A percentile compares a stretch with the other conserved stretches of the same genome.
Evolutionary conservation across 2,329 filamentous ascomycete genomes (phyloP).

Genomic region (Scedosporium apiospermum): DNA sequence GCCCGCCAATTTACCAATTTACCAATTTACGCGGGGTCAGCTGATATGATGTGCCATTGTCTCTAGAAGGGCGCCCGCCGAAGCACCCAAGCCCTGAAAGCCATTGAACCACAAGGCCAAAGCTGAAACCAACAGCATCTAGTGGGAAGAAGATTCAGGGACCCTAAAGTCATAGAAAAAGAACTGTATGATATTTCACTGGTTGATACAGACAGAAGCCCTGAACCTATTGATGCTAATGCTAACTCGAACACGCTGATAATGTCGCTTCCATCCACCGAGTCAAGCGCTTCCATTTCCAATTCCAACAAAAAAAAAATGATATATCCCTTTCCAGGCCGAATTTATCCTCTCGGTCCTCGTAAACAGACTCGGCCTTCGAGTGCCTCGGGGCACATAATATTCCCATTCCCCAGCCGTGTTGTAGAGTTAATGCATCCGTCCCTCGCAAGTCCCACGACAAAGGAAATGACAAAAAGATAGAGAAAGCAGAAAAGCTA

Average conservation of each 20-base stretch:
- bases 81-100: no score
- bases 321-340: neutral
- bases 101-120: no score
- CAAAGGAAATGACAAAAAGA: neutral
- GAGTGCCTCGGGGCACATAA: neutral
- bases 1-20: neutral
- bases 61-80: neutral
- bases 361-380: neutral
- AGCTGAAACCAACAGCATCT: no score
- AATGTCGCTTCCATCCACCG: neutral
- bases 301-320: neutral
- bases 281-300: neutral
- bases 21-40: neutral
- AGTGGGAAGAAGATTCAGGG: no score
- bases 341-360: neutral
- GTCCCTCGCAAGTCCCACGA: neutral
- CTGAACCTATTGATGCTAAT: no score
- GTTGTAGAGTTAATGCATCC: neutral
- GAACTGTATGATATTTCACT: no score
- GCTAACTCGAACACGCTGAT: neutral
- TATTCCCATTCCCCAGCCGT: neutral
- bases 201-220: no score
- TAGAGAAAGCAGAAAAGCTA: neutral
- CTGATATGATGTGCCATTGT: neutral
- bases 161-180: no score